Evolutionary conservation across 2,329 filamentous ascomycete genomes (phyloP).

Genomic region (Juglanconis sp.): DNA sequence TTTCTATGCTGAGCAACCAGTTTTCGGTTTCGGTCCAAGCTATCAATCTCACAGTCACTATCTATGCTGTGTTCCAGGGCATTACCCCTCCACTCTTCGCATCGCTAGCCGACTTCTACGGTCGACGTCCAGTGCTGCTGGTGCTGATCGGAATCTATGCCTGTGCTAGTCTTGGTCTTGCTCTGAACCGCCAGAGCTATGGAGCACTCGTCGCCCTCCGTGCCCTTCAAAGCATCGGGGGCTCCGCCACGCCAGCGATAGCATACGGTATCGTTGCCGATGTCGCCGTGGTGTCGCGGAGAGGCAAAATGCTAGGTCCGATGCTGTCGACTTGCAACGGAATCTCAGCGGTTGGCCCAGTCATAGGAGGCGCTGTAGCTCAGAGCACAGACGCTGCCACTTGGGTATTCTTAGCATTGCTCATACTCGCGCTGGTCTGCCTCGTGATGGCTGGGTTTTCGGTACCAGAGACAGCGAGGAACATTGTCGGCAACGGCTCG

Average conservation of each 20-base stretch:
- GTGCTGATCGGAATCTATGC: slow-evolving; percentile 52
- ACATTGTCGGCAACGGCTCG: slow-evolving; percentile 55
- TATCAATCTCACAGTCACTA: slow-evolving; percentile 45
- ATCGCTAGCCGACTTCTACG: slow-evolving; percentile 53
- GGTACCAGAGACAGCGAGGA: slow-evolving; percentile 51
- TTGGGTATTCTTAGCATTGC: slow-evolving; percentile 59
- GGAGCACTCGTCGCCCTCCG: slow-evolving; percentile 52
- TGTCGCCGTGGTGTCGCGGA: slow-evolving; percentile 59
- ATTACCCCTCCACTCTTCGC: slow-evolving; percentile 55
- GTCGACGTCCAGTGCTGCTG: slow-evolving; percentile 54
- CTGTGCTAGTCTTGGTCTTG: slow-evolving; percentile 51
- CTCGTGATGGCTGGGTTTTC: slow-evolving; percentile 45
- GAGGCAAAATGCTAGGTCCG: slow-evolving; percentile 66
- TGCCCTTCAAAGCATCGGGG: slow-evolving; percentile 57
- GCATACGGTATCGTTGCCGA: slow-evolving; percentile 67
- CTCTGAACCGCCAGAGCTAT: slow-evolving; percentile 48
- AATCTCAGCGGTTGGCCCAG: slow-evolving; percentile 23
- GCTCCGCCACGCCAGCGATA: slow-evolving; percentile 61
- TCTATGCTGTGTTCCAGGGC: slow-evolving; percentile 58
- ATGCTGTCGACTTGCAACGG: slow-evolving; percentile 52
- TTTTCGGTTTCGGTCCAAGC: slow-evolving; percentile 27
- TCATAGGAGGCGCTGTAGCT: slow-evolving; percentile 17
- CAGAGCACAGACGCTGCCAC: slow-evolving; percentile 43
- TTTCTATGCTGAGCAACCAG: slow-evolving; percentile 28
- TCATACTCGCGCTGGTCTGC: slow-evolving; percentile 40